Evolutionary conservation across 2,329 filamentous ascomycete genomes (phyloP).

Genomic region (Talaromyces albobiverticillius): DNA sequence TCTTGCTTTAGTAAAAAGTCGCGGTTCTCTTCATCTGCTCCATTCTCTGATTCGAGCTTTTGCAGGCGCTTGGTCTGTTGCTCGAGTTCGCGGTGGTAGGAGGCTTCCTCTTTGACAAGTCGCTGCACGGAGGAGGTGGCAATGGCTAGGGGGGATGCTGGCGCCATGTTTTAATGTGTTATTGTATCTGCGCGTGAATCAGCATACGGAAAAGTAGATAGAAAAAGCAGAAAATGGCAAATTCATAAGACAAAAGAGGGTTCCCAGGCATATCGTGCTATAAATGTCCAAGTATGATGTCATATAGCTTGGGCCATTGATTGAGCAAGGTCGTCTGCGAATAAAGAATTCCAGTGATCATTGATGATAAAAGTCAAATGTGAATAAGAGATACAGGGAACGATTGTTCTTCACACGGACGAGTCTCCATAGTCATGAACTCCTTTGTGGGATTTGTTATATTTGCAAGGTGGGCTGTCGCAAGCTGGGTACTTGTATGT

Average conservation of each 20-base stretch:
- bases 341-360: neutral
- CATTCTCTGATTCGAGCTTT: slow-evolving; percentile 46
- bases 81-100: slow-evolving; percentile 81
- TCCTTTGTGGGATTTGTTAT: too few relatives aligned
- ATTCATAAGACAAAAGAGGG: too few relatives aligned
- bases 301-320: neutral
- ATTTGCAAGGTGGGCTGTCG: too few relatives aligned
- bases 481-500: too few relatives aligned
- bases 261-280: too few relatives aligned
- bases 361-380: neutral
- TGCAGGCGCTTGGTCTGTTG: slow-evolving; percentile 71
- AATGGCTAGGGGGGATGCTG: slow-evolving; percentile 73
- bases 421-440: too few relatives aligned
- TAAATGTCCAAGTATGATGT: slow-evolving; percentile 9
- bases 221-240: neutral
- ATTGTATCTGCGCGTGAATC: neutral
- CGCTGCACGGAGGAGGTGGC: slow-evolving; percentile 75
- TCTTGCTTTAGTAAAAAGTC: slow-evolving; percentile 82
- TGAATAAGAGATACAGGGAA: neutral
- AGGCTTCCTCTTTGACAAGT: slow-evolving; percentile 85
- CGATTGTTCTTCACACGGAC: too few relatives aligned
- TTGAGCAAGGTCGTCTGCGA: neutral
- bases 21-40: slow-evolving; percentile 67
- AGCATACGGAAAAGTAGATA: slow-evolving; percentile 1
- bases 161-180: slow-evolving; percentile 58